Evolutionary conservation across 257 asterid genomes (phyloP).

Genomic region (Lycium barbarum): DNA sequence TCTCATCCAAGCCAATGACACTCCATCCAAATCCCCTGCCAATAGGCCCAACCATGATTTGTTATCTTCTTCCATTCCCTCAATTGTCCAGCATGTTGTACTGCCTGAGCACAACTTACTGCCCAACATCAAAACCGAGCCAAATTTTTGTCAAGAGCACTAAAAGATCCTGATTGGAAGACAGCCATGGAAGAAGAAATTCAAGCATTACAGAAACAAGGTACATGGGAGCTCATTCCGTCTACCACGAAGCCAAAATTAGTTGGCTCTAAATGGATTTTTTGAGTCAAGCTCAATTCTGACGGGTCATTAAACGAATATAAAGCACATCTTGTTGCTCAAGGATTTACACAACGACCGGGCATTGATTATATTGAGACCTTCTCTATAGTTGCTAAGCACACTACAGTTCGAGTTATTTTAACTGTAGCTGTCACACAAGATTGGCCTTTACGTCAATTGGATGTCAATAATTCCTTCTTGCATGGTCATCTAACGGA

Average conservation of each 20-base stretch:
- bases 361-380: background rate
- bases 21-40: background rate
- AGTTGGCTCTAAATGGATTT: background rate
- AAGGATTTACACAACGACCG: background rate
- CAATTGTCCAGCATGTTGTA: background rate
- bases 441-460: background rate
- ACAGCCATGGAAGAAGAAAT: background rate
- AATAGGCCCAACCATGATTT: background rate
- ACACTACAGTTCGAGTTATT: background rate
- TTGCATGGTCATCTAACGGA: background rate
- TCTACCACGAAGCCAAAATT: background rate
- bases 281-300: background rate
- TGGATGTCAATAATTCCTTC: conserved; percentile 7
- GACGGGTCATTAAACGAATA: background rate
- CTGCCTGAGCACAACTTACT: background rate
- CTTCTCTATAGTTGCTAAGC: background rate
- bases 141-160: background rate
- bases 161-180: background rate
- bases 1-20: background rate
- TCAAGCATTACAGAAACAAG: background rate
- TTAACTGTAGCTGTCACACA: background rate
- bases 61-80: background rate
- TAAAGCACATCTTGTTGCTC: background rate
- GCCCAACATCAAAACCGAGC: background rate
- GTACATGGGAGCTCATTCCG: background rate